Base-by-base conservation (phyloP, 1,139 yeast species). In the Suhomyces terraborum region DNA sequence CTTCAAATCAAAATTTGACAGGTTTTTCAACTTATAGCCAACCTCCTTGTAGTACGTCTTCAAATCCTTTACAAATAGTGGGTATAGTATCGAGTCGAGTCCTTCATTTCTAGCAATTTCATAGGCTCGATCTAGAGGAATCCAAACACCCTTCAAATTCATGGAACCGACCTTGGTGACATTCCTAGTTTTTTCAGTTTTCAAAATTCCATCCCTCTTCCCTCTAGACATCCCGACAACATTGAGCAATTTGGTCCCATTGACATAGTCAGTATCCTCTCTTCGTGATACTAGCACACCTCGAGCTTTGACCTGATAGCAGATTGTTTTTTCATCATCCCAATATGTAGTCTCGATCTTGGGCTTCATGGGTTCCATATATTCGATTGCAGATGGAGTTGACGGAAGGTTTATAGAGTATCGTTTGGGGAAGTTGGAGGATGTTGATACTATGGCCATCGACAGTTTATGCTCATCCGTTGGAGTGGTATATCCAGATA, bases 141-240 rank as follows among this genome's bases (percentile, higher is more conserved):
- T 69, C 82, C 82, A 77, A 1, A 77, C 80, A 0, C 76, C 82
- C 49, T 77, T 77, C 48, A 77, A 61, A 49, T 73, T 73, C 79
- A 77, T 77, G 2, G 76, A 65, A 0, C 82, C 82, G 8, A 69
- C 67, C 48, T 75, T 75, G 13, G 77, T 75, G 0, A 77, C 82
- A 18, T 54, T 59, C 26, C 76, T 62, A 4, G 56, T 54, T 46
- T 65, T 68, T 47, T 77, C 82, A 3, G 73, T 59, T 47, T 77
- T 77, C 33, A 77, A 64, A 18, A 77, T 74, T 8, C 82, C 82
- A 51, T 77, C 82, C 39, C 82, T 56, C 40, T 80, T 62, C 3
- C 83, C 83, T 44, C 83, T 58, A 3, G 82, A 72, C 77, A 78
- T 76, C 29, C 77, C 78, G 2, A 79, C 75, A 8, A 77, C 81